Conservation (phyloP, 768 basidiomycete genomes). For the Tylopilus rubrobrunneus region DNA sequence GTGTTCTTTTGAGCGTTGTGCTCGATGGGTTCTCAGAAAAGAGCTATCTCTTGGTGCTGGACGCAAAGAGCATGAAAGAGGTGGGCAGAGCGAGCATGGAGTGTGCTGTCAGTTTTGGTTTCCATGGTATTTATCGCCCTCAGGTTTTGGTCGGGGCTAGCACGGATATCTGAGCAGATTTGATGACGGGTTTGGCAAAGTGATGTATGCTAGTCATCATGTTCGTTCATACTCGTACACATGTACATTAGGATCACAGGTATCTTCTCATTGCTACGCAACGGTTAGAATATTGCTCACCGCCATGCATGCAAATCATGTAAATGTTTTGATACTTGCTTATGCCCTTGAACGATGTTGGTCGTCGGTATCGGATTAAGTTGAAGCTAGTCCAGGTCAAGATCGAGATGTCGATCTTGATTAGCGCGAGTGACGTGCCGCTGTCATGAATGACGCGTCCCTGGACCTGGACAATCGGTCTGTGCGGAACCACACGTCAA, state of each 20-base stretch:
- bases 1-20: constrained; percentile 36
- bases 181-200: background rate
- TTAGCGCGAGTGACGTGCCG: background rate
- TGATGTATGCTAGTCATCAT: background rate
- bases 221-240: no score
- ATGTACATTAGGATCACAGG: background rate
- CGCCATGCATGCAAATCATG: no score
- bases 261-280: background rate
- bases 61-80: constrained; percentile 35
- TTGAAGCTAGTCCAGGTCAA: no score
- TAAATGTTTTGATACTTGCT: no score
- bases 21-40: constrained; percentile 29
- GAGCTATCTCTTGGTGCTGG: constrained; percentile 36
- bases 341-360: no score
- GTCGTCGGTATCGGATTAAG: no score
- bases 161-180: constrained; percentile 18
- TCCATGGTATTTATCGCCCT: constrained; percentile 31
- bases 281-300: no score
- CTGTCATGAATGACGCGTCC: background rate
- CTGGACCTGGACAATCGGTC: background rate
- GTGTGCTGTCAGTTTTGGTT: constrained; percentile 32
- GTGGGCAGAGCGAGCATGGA: constrained; percentile 35
- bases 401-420: no score
- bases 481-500: background rate
- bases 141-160: constrained; percentile 8